Percentiles rank a stretch among this genome's conserved stretches.
Conservation (phyloP, 495 filamentous ascomycete species). For the Delitschia confertaspora region DNA sequence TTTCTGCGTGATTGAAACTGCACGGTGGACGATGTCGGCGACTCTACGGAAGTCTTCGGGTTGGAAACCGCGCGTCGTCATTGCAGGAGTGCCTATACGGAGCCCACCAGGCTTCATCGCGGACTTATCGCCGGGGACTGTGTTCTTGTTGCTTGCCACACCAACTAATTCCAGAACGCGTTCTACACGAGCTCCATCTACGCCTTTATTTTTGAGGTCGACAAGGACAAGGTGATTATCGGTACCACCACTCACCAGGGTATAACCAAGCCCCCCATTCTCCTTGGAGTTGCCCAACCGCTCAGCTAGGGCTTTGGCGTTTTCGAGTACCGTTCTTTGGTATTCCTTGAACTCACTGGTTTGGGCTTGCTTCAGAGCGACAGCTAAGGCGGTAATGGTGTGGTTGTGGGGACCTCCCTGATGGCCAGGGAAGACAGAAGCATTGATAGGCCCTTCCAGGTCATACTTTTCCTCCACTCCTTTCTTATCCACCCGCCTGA, state of each 20-base stretch:
- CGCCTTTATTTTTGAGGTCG: constrained; percentile 66
- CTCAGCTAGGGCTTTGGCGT: constrained; percentile 80
- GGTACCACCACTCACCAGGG: constrained; percentile 90
- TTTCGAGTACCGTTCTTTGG: constrained; percentile 84
- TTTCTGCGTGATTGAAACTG: constrained; percentile 72
- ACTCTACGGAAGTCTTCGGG: constrained; percentile 83
- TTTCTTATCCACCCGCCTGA: constrained; percentile 80
- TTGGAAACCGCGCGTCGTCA: constrained; percentile 89
- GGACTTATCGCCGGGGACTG: constrained; percentile 94
- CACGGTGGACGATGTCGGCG: constrained; percentile 86
- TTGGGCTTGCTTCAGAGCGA: constrained; percentile 90
- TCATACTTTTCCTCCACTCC: constrained; percentile 89
- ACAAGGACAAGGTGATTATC: constrained; percentile 98
- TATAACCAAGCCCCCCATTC: constrained; percentile 59
- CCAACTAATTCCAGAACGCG: constrained; percentile 95
- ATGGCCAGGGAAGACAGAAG: constrained; percentile 98
- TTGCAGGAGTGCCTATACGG: constrained; percentile 92
- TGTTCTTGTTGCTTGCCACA: constrained; percentile 99
- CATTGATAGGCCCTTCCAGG: constrained; percentile 94
- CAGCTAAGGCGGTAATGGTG: constrained; percentile 96
- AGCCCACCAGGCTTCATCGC: constrained; percentile 91
- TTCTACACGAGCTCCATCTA: constrained; percentile 95
- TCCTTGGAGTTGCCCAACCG: constrained; percentile 54
- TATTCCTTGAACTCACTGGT: constrained; percentile 93
- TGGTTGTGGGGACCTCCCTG: constrained; percentile 99